Evolutionary conservation across 495 filamentous ascomycete species (phyloP), one percentile per base, ranked within the genome.

Genomic region (Hypoxylon crocopeplum): DNA sequence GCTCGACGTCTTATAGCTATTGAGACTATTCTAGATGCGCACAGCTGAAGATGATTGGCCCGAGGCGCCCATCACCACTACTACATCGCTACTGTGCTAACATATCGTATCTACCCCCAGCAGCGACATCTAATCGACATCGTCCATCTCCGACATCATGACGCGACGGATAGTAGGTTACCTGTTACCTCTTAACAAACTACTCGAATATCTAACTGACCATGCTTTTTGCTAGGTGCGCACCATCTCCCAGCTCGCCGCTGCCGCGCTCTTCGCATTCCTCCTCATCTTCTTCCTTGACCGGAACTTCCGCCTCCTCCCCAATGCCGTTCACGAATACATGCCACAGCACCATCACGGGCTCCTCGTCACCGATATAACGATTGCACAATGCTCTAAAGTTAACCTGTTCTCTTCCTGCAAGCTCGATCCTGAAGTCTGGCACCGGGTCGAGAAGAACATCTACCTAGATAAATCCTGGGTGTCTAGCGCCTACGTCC

Each of bases 381-480:
- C 86, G n/a, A 79, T 97, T 52, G 83, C 81, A 5, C 86, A 80
- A 39, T 98, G 95, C 74, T 89, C 86, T 3, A 75, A 79, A 10
- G 47, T 93, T 54, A 92, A 92, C 70, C 69, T 87, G 32, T 86
- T 97, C 48, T 88, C 86, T 2, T 85, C 78, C 46, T 98, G 94
- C 80, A 86, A 84, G 59, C 82, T 96, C 49, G 86, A 93, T 70
- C 70, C 84, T n/a, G 74, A 82, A 36, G 68, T 79, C 51, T 98
- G 94, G 94, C 83, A 88, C 56, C 86, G 89, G 47, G 77, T 98
- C 56, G 90, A 96, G 50, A 98, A 98, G 76, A 92, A 98, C 68
- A 82, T 98, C 1, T 94, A 92, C 71, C 81, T 98, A 13, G 82
- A 81, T 54, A 81, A 81, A 34, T 81, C 83, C 42, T 90, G 88